These are phyloP conservation scores for Alternaria panax DNA, from an alignment of 2,329 filamentous ascomycete genomes.

Conservation along the genomic window DNA sequence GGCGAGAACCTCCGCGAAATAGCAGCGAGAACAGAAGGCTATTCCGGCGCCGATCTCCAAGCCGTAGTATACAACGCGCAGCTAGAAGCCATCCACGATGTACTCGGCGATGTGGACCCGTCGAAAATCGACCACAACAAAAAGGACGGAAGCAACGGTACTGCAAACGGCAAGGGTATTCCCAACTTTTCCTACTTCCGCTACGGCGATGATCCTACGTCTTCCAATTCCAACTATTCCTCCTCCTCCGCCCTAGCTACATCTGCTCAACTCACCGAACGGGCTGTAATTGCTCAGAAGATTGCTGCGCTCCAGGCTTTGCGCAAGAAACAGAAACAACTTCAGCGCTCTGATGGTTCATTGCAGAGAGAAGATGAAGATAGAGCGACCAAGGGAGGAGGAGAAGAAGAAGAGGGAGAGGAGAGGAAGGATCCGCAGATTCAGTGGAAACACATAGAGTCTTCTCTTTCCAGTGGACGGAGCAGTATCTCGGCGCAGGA, in stretches of 20 bases:
- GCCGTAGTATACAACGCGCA: conserved; percentile 96
- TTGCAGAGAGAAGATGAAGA: conserved; percentile 27
- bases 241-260: conserved; percentile 48
- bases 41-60: conserved; percentile 92
- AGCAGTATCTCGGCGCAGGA: conserved; percentile 85
- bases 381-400: conserved; percentile 18
- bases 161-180: conserved; percentile 29
- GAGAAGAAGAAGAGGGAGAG: conserved; percentile 47
- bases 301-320: conserved; percentile 78
- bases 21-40: conserved; percentile 82
- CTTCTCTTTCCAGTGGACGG: conserved; percentile 77
- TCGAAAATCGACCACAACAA: conserved; percentile 40
- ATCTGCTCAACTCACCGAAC: conserved; percentile 71
- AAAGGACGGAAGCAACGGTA: conserved; percentile 22
- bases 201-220: conserved; percentile 67
- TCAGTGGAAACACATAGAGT: conserved; percentile 80
- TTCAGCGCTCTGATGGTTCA: conserved; percentile 32
- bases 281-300: conserved; percentile 80
- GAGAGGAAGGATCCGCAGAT: conserved; percentile 76
- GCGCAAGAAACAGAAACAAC: conserved; percentile 67
- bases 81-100: conserved; percentile 94
- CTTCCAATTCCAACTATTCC: conserved; percentile 28
- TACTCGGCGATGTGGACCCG: conserved; percentile 68
- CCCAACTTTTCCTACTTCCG: conserved; percentile 71
- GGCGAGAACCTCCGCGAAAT: conserved; percentile 69